A percentile compares a stretch with the other conserved stretches of the same genome.
Evolutionary conservation across 768 basidiomycete species (phyloP).

Genomic region (Multifurca ochricompacta): DNA sequence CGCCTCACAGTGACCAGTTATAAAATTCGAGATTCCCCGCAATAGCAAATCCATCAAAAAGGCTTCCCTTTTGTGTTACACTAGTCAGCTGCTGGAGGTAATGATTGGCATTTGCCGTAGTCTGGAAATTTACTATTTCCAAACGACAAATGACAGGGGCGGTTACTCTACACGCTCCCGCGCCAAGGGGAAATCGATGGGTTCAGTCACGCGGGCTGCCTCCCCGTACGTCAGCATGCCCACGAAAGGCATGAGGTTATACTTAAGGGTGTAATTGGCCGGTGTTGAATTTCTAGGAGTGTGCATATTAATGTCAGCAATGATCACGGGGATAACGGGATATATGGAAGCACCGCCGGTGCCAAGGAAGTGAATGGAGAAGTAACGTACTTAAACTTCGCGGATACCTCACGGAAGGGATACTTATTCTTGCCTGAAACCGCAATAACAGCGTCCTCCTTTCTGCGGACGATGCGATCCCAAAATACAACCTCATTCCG

Average conservation of each 20-base stretch:
- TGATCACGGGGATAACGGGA: constrained; percentile 5
- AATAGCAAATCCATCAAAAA: not conserved
- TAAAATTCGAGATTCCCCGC: not conserved
- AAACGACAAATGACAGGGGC: not conserved
- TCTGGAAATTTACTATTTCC: not conserved
- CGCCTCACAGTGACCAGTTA: not conserved
- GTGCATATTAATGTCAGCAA: constrained; percentile 17
- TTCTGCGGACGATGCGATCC: constrained; percentile 85
- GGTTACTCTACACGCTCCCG: constrained; percentile 19
- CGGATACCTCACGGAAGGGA: constrained; percentile 65
- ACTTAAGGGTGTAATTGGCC: constrained; percentile 68
- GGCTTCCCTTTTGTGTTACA: not conserved
- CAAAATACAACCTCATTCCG: constrained; percentile 80
- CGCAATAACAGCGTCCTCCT: constrained; percentile 63
- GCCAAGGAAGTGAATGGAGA: constrained; percentile 2
- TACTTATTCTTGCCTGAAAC: constrained; percentile 75
- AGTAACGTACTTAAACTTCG: constrained; percentile 64
- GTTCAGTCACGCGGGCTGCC: constrained; percentile 40
- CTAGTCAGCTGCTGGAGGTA: not conserved
- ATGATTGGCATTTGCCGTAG: not conserved
- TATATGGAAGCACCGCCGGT: not conserved
- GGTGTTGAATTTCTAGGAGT: constrained; percentile 50
- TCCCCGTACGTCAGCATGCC: constrained; percentile 75
- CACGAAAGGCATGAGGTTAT: constrained; percentile 88
- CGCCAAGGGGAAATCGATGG: constrained; percentile 30